Evolutionary conservation across 2,329 filamentous ascomycete genomes (phyloP).

Genomic region (Pyrenophora teres): DNA sequence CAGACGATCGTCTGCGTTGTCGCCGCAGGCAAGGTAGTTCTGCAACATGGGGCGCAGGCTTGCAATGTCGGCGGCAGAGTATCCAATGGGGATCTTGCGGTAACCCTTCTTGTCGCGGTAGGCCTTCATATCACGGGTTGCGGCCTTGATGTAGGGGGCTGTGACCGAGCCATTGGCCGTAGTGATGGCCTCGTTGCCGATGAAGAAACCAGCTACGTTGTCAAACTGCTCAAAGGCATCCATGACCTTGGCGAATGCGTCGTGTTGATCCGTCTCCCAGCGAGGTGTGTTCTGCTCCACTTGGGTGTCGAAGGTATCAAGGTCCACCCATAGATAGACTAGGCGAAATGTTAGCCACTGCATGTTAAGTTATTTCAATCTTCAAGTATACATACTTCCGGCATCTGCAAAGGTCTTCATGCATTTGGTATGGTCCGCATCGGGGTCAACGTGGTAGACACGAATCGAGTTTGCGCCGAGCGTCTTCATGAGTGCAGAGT

Average conservation of each 20-base stretch:
- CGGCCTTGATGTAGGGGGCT: slow-evolving; percentile 83
- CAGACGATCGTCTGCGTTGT: slow-evolving; percentile 67
- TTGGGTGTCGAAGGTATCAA: slow-evolving; percentile 71
- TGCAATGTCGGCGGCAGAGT: slow-evolving; percentile 84
- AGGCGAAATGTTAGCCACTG: slow-evolving; percentile 47
- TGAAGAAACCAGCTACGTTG: slow-evolving; percentile 76
- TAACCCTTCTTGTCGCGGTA: slow-evolving; percentile 78
- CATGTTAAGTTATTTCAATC: background rate
- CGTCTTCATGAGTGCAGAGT: slow-evolving; percentile 76
- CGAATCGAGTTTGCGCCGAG: slow-evolving; percentile 84
- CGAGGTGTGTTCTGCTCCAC: slow-evolving; percentile 66
- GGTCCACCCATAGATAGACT: slow-evolving; percentile 83
- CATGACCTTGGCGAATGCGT: slow-evolving; percentile 71
- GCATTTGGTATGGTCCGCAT: slow-evolving; percentile 73
- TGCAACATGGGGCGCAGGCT: slow-evolving; percentile 68
- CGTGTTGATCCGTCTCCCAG: slow-evolving; percentile 75
- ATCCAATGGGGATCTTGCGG: slow-evolving; percentile 81
- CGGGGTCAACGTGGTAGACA: slow-evolving; percentile 82
- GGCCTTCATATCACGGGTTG: slow-evolving; percentile 79
- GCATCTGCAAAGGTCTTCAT: slow-evolving; percentile 80
- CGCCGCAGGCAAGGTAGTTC: slow-evolving; percentile 79
- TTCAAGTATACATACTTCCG: slow-evolving; percentile 18
- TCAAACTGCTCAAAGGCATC: slow-evolving; percentile 77
- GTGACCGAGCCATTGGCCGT: slow-evolving; percentile 61
- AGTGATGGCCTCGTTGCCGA: slow-evolving; percentile 82